Conservation (phyloP, 2,329 filamentous ascomycete species). For the Periconia macrospinosa region DNA sequence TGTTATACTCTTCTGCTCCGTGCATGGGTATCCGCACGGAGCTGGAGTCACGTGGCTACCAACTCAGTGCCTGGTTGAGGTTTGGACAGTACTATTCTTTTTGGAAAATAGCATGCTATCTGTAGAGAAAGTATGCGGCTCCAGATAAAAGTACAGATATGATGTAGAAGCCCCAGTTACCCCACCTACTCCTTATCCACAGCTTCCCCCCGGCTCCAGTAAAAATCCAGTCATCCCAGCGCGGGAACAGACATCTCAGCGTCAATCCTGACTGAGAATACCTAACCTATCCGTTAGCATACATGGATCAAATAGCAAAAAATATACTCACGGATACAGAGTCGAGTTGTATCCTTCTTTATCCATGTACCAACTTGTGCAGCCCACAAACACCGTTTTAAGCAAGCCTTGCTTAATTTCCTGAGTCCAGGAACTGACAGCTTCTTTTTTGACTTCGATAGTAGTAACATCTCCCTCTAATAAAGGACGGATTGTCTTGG, state of each 20-base stretch:
- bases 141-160: no score
- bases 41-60: no score
- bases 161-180: no score
- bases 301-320: not conserved
- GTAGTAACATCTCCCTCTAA: conserved; percentile 42
- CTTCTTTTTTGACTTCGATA: conserved; percentile 33
- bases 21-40: no score
- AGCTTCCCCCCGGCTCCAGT: not conserved
- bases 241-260: conserved; percentile 1
- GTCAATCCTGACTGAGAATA: not conserved
- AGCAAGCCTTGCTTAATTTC: conserved; percentile 50
- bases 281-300: not conserved
- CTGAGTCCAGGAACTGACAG: conserved; percentile 31
- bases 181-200: no score
- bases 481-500: conserved; percentile 57
- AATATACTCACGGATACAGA: conserved; percentile 11
- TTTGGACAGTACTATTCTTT: no score
- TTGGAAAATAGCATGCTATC: no score
- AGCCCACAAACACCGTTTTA: conserved; percentile 49
- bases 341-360: conserved; percentile 51
- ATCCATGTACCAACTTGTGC: conserved; percentile 52
- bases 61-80: no score
- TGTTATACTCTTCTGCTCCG: no score
- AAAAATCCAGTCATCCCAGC: not conserved
- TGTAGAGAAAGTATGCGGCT: no score